phyloP scores from a whole-genome alignment of 2,329 filamentous ascomycete genomes.

The Diaporthe sp. region DNA sequence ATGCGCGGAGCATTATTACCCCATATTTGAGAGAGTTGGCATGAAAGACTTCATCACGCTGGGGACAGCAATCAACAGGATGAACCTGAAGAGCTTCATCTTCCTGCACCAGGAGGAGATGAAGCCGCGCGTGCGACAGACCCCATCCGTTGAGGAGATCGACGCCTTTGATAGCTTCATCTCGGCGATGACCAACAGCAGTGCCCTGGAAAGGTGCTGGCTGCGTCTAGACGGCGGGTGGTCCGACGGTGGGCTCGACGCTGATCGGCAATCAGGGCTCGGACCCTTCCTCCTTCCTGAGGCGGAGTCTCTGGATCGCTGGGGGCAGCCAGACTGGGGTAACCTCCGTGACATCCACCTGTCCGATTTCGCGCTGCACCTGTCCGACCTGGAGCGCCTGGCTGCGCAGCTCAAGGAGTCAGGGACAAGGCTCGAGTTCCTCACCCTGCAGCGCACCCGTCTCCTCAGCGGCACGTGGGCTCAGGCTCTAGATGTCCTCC shows the following conservation, averaged over 20 bases:
- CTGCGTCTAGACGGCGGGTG: conserved; percentile 33
- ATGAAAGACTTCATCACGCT: not conserved
- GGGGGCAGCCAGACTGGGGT: not conserved
- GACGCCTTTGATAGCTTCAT: conserved; percentile 23
- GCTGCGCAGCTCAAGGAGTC: not conserved
- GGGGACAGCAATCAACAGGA: conserved; percentile 3
- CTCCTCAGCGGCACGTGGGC: conserved; percentile 32
- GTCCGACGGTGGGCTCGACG: conserved; percentile 4
- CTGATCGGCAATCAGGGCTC: not conserved
- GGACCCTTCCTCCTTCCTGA: not conserved
- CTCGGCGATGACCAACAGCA: conserved; percentile 31
- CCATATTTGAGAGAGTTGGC: not conserved
- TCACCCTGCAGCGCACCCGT: conserved; percentile 25
- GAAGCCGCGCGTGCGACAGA: not conserved
- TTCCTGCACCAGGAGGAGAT: conserved; percentile 18
- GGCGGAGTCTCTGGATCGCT: not conserved
- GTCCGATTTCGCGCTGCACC: conserved; percentile 19
- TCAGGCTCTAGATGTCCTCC: conserved; percentile 28
- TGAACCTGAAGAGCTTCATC: conserved; percentile 27
- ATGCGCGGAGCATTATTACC: conserved; percentile 29
- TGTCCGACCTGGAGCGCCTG: conserved; percentile 15
- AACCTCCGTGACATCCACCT: conserved; percentile 30
- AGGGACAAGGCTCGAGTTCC: conserved; percentile 16
- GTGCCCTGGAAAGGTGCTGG: conserved; percentile 21
- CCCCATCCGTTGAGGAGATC: not conserved